Base-by-base conservation (phyloP, 2,329 filamentous ascomycete species). In the Phoma sp. region DNA sequence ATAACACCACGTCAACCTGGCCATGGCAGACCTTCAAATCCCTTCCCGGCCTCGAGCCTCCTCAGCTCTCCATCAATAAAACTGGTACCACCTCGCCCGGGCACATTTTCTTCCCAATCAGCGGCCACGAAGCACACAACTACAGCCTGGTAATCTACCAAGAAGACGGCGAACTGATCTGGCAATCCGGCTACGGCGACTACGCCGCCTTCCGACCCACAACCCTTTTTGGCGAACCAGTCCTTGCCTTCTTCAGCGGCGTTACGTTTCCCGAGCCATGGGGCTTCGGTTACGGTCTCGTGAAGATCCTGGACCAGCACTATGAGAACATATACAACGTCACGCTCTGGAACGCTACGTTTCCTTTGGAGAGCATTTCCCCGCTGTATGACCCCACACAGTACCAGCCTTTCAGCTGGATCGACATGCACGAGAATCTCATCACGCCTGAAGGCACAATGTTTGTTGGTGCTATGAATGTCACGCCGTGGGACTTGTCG, bases 11-110 rank as follows among this genome's bases (percentile, higher is more conserved):
- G 13, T 32, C 47, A 10, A 25, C 32, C 22, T 56, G 56, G 47
- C 52, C 56, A 52, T 59, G 36, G 43, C 52, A 59, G 25, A 56
- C 44, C 29, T 59, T 52, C 36, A 52, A 50, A 21, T 56, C 56
- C 2, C 38, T 48, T n/a, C 47, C 56, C 0, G 52, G 39, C 10
- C 43, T 39, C 15, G 43, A 52, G 39, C 56, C 56, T n/a, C 56
- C 56, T 1, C 19, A 52, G 33, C 52, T 59, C 12, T 22, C 45
- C 6, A 46, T 59, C 25, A 45, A 43, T 22, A 49, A 46, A 9
- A 46, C 49, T 5, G 48, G 29, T 8, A 19, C 27, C 5, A 52
- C 39, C 2, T 44, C 56, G 10, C 51, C 51, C 3, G 47, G 53
- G 3, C n/a, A 41, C 9, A 22, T 59, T 3, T 52, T 56, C 25